A percentile compares a stretch with the other conserved stretches of the same genome.
Conservation (phyloP, 2,329 filamentous ascomycete species). For the Aspergillus fumigatiaffinis region DNA sequence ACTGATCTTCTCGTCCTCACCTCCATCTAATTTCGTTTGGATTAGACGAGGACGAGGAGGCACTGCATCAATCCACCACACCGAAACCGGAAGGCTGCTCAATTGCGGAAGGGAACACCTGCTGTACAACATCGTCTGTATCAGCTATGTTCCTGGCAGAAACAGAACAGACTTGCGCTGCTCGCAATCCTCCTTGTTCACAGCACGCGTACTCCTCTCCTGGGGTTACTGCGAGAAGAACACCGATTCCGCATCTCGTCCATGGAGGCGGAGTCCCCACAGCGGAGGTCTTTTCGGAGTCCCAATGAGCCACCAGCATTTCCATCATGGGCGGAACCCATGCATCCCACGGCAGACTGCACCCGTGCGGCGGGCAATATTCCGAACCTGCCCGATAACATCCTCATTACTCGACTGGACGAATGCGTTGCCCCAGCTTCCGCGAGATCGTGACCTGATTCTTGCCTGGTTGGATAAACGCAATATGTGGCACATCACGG, state of each 20-base stretch:
- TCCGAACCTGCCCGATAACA: constrained; percentile 7
- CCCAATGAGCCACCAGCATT: constrained; percentile 17
- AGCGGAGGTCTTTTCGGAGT: constrained; percentile 14
- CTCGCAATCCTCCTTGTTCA: constrained; percentile 16
- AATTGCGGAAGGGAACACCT: constrained; percentile 45
- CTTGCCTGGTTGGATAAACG: neutral
- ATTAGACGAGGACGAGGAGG: neutral
- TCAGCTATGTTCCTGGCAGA: neutral
- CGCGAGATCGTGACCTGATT: constrained; percentile 10
- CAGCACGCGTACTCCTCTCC: constrained; percentile 20
- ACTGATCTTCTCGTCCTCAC: too few species aligned
- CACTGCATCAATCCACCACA: constrained; percentile 14
- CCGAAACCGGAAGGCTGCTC: constrained; percentile 41
- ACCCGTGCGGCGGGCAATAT: constrained; percentile 3
- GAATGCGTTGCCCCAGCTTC: constrained; percentile 24
- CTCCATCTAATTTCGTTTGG: neutral
- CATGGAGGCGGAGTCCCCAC: constrained; percentile 16
- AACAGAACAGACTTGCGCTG: constrained; percentile 12
- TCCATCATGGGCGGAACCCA: constrained; percentile 12
- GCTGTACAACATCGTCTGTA: neutral
- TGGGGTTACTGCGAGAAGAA: constrained; percentile 15
- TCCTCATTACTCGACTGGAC: constrained; percentile 11
- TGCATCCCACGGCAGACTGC: constrained; percentile 18
- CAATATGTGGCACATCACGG: neutral
- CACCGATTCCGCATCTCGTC: constrained; percentile 10